Conservation (phyloP, 768 basidiomycete genomes). For the Amanita phalloides region DNA sequence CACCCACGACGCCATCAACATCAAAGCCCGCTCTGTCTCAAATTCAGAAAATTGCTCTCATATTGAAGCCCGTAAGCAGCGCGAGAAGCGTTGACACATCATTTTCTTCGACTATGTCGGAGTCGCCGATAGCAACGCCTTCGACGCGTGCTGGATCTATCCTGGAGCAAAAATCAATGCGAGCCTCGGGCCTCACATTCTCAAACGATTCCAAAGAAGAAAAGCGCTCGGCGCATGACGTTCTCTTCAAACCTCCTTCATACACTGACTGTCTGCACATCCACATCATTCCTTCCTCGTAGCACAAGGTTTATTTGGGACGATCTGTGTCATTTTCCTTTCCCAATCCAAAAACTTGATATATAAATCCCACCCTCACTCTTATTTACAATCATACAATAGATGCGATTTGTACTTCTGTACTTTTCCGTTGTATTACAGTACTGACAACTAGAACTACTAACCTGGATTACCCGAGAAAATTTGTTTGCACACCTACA, state of each 20-base stretch:
- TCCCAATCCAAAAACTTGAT: not conserved
- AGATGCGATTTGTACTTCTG: slow-evolving; percentile 3
- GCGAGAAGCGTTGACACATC: slow-evolving; percentile 25
- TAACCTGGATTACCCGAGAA: no score
- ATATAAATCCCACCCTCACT: not conserved
- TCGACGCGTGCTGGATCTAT: slow-evolving; percentile 29
- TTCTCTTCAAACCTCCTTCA: not conserved
- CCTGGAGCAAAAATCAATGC: slow-evolving; percentile 6
- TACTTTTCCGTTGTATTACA: slow-evolving; percentile 1
- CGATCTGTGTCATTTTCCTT: not conserved
- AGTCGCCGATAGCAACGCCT: slow-evolving; percentile 43
- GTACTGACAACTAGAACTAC: not conserved
- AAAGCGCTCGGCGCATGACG: not conserved
- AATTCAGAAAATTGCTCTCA: slow-evolving; percentile 21
- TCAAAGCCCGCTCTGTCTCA: slow-evolving; percentile 21
- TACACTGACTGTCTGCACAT: not conserved
- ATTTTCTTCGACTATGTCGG: slow-evolving; percentile 26
- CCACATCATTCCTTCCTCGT: not conserved
- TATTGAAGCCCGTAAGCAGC: slow-evolving; percentile 15
- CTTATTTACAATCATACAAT: slow-evolving; percentile 3
- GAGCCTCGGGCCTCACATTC: not conserved
- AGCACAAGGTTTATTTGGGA: not conserved
- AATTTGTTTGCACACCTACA: no score
- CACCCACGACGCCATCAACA: slow-evolving; percentile 16
- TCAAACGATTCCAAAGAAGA: not conserved